These are phyloP conservation scores for Rheum nobile DNA, from an alignment of 148 eudicot species.

Conservation along the genomic window DNA sequence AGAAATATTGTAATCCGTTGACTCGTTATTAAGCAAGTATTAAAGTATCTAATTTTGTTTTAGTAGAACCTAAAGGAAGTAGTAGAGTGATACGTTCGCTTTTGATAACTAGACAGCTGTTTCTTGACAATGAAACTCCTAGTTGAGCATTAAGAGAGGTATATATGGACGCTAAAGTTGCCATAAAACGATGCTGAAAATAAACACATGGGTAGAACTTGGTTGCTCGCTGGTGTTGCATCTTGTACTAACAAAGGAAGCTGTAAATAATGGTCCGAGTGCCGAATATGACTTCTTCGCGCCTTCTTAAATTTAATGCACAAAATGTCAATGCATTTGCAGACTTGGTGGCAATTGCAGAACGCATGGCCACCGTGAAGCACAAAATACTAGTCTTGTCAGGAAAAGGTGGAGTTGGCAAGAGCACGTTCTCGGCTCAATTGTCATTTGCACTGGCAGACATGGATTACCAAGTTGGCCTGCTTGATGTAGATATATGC, in stretches of 20 bases:
- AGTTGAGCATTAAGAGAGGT: neutral
- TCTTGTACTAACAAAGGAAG: neutral
- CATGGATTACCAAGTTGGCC: slow-evolving; percentile 75
- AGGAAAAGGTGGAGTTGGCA: slow-evolving; percentile 93
- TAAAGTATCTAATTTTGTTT: neutral
- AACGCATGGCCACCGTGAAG: slow-evolving; percentile 91
- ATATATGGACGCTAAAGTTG: neutral
- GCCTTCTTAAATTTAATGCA: neutral
- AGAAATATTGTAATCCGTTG: neutral
- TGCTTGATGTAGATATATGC: slow-evolving; percentile 82
- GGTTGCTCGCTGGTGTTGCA: no score
- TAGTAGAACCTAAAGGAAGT: neutral
- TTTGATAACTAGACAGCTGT: neutral
- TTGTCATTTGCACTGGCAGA: slow-evolving; percentile 69
- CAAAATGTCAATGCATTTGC: slow-evolving; percentile 11
- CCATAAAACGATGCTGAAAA: no score
- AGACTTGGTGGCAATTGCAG: slow-evolving; percentile 72
- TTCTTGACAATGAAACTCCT: neutral
- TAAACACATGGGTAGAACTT: no score
- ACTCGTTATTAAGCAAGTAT: neutral
- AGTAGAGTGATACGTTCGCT: neutral
- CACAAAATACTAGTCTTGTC: slow-evolving; percentile 84
- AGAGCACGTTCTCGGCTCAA: slow-evolving; percentile 95
- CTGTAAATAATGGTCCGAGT: neutral
- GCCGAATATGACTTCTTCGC: neutral